Evolutionary conservation across 2,329 filamentous ascomycete genomes (phyloP), one percentile per base, ranked within the genome.

Genomic region (Bipolaris sorokiniana): DNA sequence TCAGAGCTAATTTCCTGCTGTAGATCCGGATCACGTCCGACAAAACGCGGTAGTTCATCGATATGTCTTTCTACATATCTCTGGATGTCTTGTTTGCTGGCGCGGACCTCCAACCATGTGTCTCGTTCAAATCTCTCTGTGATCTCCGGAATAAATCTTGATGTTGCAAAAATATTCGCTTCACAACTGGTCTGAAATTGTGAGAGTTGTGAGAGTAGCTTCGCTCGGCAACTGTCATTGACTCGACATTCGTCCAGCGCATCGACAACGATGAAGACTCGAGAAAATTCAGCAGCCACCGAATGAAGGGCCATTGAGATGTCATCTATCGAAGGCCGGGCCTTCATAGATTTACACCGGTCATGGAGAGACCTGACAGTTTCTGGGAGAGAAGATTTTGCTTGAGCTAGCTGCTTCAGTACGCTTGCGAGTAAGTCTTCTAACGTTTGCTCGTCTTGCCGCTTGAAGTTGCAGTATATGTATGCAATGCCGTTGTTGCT

Each of bases 401-500:
- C 54, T 16, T 54, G 38, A 1, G 61, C 40, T 5, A 64, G 56
- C 51, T 67, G 60, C 45, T 42, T 37, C 34, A 37, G 34, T n/a
- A 37, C n/a, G 15, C 15, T n/a, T n/a, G 34, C 34, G n/a, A 37
- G 34, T n/a, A 37, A 15, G n/a, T n/a, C n/a, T 15, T 15, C 15
- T 6, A n/a, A n/a, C 7, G 34, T 37, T 37, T 37, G 34, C 15
- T 37, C n/a, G 5, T 15, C n/a, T n/a, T 37, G 34, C 34, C 34
- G 15, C 3, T 37, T 37, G 13, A n/a, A 37, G 34, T 37, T 37
- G 34, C 34, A 37, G 34, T 37, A 37, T 2, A 42, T 23, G 23
- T 79, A 84, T 0, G 77, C 79, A n/a, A 84, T 68, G 0, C 77
- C 77, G 23, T 78, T 41, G 1, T 10, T 0, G 13, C 75, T 59